Percentiles rank a stretch among this genome's conserved stretches.
phyloP scores from a whole-genome alignment of 2,329 filamentous ascomycete species.

The Dactylonectria macrodidyma region DNA sequence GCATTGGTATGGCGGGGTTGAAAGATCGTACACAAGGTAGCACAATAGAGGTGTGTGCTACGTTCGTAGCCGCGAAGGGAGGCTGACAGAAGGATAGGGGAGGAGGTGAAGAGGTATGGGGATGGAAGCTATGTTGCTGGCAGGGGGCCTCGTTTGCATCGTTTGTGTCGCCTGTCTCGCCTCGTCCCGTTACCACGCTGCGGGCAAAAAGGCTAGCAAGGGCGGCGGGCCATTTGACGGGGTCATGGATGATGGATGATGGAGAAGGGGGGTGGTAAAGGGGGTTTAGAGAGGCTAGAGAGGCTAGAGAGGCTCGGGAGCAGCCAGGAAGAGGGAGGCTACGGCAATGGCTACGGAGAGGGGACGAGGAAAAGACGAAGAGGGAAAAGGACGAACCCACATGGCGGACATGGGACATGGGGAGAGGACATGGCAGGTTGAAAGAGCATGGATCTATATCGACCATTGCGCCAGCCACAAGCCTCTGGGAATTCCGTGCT shows the following conservation, averaged over 20 bases:
- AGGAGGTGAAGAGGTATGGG: background rate
- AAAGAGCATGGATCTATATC: constrained; percentile 2
- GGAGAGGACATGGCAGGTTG: constrained; percentile 10
- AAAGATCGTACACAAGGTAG: background rate
- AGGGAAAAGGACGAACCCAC: constrained; percentile 13
- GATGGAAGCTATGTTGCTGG: background rate
- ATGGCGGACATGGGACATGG: background rate
- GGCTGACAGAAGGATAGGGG: background rate
- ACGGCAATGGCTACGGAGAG: constrained; percentile 17
- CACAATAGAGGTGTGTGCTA: background rate
- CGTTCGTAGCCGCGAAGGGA: background rate
- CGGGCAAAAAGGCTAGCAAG: constrained; percentile 15
- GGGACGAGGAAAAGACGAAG: constrained; percentile 1
- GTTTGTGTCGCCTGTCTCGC: constrained; percentile 17
- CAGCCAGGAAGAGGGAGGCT: background rate
- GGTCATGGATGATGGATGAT: constrained; percentile 21
- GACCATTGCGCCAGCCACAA: constrained; percentile 8
- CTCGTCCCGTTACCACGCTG: constrained; percentile 26
- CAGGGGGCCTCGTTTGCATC: constrained; percentile 4
- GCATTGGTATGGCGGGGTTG: no score
- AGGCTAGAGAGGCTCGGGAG: constrained; percentile 14
- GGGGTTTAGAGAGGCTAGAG: constrained; percentile 11
- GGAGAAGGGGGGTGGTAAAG: constrained; percentile 32
- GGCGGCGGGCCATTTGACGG: constrained; percentile 9
- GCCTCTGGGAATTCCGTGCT: no score